Evolutionary conservation across 306 rosid species (phyloP).

Genomic region (Sesbania bispinosa): DNA sequence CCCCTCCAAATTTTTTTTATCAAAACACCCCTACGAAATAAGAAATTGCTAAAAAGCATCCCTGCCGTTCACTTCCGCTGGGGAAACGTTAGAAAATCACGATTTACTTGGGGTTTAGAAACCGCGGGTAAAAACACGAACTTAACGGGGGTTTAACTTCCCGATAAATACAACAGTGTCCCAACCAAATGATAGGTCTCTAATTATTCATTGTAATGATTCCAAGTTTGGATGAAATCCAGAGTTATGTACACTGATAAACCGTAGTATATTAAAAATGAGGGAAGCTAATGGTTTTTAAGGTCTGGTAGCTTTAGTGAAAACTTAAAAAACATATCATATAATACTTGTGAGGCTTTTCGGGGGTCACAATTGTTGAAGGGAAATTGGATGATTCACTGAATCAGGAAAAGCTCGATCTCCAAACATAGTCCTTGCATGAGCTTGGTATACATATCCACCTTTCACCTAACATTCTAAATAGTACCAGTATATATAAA

Average conservation of each 20-base stretch:
- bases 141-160: too few species aligned
- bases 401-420: constrained; percentile 75
- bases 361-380: too few species aligned
- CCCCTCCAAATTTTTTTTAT: too few species aligned
- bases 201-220: not conserved
- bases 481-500: constrained; percentile 56
- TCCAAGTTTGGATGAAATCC: not conserved
- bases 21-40: too few species aligned
- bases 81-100: too few species aligned
- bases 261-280: not conserved
- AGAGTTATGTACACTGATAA: not conserved
- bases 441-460: constrained; percentile 53
- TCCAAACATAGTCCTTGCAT: constrained; percentile 67
- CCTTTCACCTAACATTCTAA: constrained; percentile 55
- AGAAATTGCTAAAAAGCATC: too few species aligned
- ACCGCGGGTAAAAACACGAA: too few species aligned
- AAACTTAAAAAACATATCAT: constrained; percentile 73
- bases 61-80: too few species aligned
- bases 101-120: too few species aligned
- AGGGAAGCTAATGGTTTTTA: not conserved
- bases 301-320: constrained; percentile 19
- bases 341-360: constrained; percentile 53
- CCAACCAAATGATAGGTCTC: too few species aligned
- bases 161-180: too few species aligned
- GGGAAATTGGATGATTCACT: constrained; percentile 75